These are phyloP conservation scores for Mycena filopes DNA, from an alignment of 768 basidiomycete genomes.

Conservation along the genomic window DNA sequence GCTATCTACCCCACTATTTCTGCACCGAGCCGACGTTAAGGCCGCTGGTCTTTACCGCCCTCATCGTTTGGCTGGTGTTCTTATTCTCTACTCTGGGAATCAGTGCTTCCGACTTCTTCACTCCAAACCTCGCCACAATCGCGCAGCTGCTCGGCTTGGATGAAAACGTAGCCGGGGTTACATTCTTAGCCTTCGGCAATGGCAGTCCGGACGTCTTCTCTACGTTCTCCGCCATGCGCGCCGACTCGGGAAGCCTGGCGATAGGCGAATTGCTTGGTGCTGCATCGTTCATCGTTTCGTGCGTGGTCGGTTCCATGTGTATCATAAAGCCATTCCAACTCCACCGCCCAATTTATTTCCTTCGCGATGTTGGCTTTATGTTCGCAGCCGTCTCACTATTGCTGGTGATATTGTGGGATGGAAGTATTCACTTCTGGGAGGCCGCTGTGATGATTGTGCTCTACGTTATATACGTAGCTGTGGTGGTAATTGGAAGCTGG, in stretches of 20 bases:
- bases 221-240: constrained; percentile 92
- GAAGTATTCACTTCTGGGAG: constrained; percentile 77
- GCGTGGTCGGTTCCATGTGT: constrained; percentile 98
- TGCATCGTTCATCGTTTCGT: constrained; percentile 94
- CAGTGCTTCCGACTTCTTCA: constrained; percentile 96
- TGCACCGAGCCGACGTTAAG: constrained; percentile 67
- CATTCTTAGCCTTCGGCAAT: constrained; percentile 96
- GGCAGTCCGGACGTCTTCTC: constrained; percentile 97
- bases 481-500: constrained; percentile 84
- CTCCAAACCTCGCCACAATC: constrained; percentile 93
- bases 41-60: constrained; percentile 68
- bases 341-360: constrained; percentile 72
- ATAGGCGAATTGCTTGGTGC: constrained; percentile 96
- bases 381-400: constrained; percentile 83
- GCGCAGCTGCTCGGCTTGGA: constrained; percentile 86
- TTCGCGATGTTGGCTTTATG: constrained; percentile 96
- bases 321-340: constrained; percentile 96
- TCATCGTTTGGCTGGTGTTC: constrained; percentile 86
- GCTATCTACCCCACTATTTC: constrained; percentile 78
- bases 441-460: constrained; percentile 74
- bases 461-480: constrained; percentile 80
- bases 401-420: constrained; percentile 82
- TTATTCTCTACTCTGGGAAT: constrained; percentile 97
- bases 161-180: constrained; percentile 96
- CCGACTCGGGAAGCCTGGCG: constrained; percentile 87